Evolutionary conservation across 2,329 filamentous ascomycete species (phyloP).

Genomic region (Ambrosiella beaveri): DNA sequence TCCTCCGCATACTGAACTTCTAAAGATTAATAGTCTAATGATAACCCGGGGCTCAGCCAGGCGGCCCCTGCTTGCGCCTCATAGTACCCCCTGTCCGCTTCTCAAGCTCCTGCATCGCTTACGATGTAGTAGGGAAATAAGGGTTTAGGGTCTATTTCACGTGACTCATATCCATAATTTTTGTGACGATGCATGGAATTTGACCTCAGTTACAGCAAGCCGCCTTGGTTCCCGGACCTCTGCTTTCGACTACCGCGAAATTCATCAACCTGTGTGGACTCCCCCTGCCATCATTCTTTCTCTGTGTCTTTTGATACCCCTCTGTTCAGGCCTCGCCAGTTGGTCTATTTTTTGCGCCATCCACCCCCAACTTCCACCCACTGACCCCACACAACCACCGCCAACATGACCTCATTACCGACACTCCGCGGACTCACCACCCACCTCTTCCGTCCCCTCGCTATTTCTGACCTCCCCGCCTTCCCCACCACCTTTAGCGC

Average conservation of each 20-base stretch:
- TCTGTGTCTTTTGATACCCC: too few species aligned
- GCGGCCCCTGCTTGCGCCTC: not conserved
- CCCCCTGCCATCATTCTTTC: not conserved
- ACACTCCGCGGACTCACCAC: conserved; percentile 7
- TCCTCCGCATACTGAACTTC: too few species aligned
- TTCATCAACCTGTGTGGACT: not conserved
- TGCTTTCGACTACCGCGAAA: not conserved
- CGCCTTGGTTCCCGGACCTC: not conserved
- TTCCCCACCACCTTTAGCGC: not conserved
- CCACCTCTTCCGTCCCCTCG: conserved; percentile 4
- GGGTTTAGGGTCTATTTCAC: not conserved
- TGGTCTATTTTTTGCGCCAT: not conserved
- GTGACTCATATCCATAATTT: not conserved
- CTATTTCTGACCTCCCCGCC: not conserved
- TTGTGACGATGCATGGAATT: not conserved
- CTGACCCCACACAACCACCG: not conserved
- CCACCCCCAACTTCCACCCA: not conserved
- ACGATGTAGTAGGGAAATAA: not conserved
- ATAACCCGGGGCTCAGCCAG: not conserved
- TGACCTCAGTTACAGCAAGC: not conserved
- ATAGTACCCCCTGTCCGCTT: not conserved
- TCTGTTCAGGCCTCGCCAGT: too few species aligned
- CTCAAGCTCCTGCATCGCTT: not conserved
- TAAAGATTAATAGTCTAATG: not conserved
- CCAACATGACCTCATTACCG: conserved; percentile 9